Conservation (phyloP, 495 filamentous ascomycete species). For the Cairneyella variabilis region DNA sequence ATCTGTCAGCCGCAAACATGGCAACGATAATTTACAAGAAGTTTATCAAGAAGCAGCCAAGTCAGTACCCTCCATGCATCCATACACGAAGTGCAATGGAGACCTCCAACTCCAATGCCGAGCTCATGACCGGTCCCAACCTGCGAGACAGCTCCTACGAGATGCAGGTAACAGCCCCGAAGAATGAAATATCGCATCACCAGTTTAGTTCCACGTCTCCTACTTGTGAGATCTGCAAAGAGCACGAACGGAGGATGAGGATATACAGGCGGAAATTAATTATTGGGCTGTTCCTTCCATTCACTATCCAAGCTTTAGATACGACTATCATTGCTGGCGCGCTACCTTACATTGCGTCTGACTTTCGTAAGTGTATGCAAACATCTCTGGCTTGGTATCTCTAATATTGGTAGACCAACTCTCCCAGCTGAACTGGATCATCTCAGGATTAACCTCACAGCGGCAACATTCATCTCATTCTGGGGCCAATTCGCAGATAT, state of each 20-base stretch:
- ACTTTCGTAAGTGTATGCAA: conserved; percentile 45
- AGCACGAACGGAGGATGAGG: conserved; percentile 9
- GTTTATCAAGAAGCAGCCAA: conserved; percentile 1
- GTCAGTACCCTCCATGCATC: not conserved
- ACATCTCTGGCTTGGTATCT: not conserved
- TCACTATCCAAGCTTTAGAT: conserved; percentile 48
- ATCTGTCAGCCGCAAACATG: not conserved
- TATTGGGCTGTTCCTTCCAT: conserved; percentile 48
- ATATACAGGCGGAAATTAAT: conserved; percentile 52
- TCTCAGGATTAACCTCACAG: conserved; percentile 58
- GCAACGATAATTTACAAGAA: conserved; percentile 1
- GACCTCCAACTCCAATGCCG: no score
- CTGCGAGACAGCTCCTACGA: no score
- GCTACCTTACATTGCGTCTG: conserved; percentile 52
- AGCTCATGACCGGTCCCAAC: no score
- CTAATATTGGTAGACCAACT: conserved; percentile 26
- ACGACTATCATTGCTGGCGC: conserved; percentile 58
- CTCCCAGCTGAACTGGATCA: conserved; percentile 58
- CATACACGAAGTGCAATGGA: not conserved
- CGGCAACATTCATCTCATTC: conserved; percentile 57
- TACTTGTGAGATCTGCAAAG: conserved; percentile 5
- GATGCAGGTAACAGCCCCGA: not conserved
- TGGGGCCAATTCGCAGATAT: conserved; percentile 58
- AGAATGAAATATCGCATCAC: not conserved
- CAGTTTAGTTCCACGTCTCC: not conserved